A percentile compares a stretch with the other conserved stretches of the same genome.
Conservation (phyloP, 768 basidiomycete species). For the Lactifluus hygrophoroides region DNA sequence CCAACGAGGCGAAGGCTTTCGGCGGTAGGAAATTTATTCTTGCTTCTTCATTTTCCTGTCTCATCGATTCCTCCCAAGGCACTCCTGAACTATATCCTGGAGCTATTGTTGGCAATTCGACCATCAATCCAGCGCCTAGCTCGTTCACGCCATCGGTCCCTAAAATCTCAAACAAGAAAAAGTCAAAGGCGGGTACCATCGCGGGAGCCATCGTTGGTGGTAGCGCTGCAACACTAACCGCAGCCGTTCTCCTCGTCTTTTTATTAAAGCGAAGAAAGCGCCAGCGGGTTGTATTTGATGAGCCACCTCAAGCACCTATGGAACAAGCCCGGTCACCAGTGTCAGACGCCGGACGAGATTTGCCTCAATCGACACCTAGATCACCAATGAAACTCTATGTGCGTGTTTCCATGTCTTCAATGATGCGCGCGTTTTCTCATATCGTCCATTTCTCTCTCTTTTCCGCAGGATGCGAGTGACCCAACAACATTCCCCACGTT, state of each 20-base stretch:
- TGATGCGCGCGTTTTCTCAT: neutral
- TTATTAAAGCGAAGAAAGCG: neutral
- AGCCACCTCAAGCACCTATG: neutral
- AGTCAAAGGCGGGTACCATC: neutral
- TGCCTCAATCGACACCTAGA: too few relatives aligned
- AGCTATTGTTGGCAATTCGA: rapidly evolving
- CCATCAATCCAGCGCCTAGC: too few relatives aligned
- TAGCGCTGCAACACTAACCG: neutral
- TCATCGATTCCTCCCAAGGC: neutral
- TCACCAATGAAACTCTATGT: conserved; percentile 7
- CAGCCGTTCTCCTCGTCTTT: neutral
- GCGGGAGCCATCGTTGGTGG: neutral
- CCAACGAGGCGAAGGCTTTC: neutral
- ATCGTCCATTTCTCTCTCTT: neutral
- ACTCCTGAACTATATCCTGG: neutral
- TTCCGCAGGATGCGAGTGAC: conserved; percentile 3
- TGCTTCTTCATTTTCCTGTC: neutral
- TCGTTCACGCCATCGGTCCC: too few relatives aligned
- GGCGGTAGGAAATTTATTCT: neutral
- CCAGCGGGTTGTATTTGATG: neutral
- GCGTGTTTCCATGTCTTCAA: neutral
- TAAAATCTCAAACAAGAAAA: neutral
- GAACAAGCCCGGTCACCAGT: neutral
- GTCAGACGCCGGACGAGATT: neutral
- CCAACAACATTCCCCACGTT: conserved; percentile 1